These are phyloP conservation scores for Cocos nucifera DNA, from an alignment of 176 grass and related monocot genomes.

Conservation along the genomic window DNA sequence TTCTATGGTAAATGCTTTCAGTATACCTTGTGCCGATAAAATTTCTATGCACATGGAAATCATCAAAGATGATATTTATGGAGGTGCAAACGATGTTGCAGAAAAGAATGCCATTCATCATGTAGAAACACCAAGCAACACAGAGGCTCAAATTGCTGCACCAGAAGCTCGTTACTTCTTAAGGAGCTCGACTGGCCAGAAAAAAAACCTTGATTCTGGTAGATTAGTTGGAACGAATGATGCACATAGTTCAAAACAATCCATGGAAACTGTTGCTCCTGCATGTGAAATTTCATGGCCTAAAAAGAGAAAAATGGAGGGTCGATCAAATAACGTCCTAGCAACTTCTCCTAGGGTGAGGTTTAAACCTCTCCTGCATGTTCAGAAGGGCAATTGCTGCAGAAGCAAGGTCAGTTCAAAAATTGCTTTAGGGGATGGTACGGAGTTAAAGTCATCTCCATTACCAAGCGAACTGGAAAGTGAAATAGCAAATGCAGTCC, in stretches of 20 bases:
- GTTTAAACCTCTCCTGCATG: too few relatives aligned
- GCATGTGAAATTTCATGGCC: conserved; percentile 17
- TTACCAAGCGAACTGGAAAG: too few relatives aligned
- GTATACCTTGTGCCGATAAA: too few relatives aligned
- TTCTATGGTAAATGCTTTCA: too few relatives aligned
- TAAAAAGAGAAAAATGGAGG: conserved; percentile 13
- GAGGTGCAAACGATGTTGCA: conserved; percentile 21
- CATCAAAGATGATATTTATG: too few relatives aligned
- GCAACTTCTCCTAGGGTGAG: conserved; percentile 20
- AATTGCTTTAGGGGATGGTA: neutral
- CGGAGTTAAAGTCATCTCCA: too few relatives aligned
- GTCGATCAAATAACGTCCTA: conserved; percentile 19
- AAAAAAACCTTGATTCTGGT: conserved; percentile 17
- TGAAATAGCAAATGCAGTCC: too few relatives aligned
- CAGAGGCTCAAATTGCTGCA: conserved; percentile 6
- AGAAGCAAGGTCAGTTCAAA: neutral
- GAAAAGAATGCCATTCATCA: conserved; percentile 23
- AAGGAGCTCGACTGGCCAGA: conserved; percentile 8
- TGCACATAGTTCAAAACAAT: conserved; percentile 9
- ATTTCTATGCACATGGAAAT: too few relatives aligned
- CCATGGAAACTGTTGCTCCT: conserved; percentile 10
- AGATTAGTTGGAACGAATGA: conserved; percentile 13
- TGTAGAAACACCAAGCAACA: neutral
- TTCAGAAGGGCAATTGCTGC: conserved; percentile 8
- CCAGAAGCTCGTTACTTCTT: conserved; percentile 15